These are phyloP conservation scores for Brasilioporus rufonigricans DNA, from an alignment of 768 basidiomycete genomes.

Conservation along the genomic window DNA sequence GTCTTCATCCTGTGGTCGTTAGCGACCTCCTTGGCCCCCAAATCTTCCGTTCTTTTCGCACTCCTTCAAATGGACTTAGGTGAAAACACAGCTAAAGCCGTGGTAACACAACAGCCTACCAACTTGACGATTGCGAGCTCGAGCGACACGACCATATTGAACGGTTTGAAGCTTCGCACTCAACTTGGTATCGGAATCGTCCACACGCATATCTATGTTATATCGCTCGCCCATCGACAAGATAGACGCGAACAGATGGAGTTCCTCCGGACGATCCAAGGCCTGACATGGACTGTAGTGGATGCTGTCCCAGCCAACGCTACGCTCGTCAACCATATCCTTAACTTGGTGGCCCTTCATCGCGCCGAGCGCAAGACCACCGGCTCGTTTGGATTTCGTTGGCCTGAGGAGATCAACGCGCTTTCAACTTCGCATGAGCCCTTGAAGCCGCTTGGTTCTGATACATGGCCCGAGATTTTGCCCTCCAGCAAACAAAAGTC, in stretches of 20 bases:
- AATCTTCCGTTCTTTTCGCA: conserved; percentile 9
- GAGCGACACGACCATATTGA: not conserved
- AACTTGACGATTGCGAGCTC: not conserved
- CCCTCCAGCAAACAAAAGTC: conserved; percentile 2
- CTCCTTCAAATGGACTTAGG: conserved; percentile 19
- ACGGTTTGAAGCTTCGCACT: not conserved
- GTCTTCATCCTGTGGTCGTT: conserved; percentile 22
- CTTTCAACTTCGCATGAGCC: conserved; percentile 13
- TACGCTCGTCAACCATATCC: conserved; percentile 38
- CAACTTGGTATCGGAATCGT: conserved; percentile 36
- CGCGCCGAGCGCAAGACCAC: not conserved
- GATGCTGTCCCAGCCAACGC: conserved; percentile 46
- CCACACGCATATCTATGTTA: conserved; percentile 45
- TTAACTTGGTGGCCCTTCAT: conserved; percentile 38
- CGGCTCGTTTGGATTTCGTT: conserved; percentile 26
- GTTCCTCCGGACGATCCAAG: conserved; percentile 42
- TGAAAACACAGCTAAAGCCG: not conserved
- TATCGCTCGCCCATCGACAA: conserved; percentile 55
- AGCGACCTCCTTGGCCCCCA: conserved; percentile 3
- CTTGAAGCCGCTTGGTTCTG: conserved; percentile 19
- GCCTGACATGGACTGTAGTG: conserved; percentile 52
- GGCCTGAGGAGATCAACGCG: conserved; percentile 39
- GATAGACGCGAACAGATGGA: conserved; percentile 64
- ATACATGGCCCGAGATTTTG: conserved; percentile 14
- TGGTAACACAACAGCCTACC: not conserved